Evolutionary conservation across 129 eudicot species (phyloP), one percentile per base, ranked within the genome.

Genomic region (Pittosporum tobira): DNA sequence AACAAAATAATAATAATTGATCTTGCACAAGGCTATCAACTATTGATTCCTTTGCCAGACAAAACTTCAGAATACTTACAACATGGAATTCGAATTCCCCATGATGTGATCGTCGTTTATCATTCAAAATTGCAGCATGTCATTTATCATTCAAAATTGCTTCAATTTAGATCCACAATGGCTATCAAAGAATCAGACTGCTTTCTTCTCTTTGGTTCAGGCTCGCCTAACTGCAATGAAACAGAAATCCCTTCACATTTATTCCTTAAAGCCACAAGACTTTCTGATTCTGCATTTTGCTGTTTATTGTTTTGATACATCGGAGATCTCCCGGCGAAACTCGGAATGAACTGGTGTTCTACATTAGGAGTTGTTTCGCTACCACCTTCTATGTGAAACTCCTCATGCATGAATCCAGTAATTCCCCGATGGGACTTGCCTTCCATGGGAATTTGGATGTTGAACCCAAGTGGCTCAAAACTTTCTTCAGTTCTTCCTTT

Each of bases 281-380:
- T 82, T 59, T 61, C 63, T 49, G 61, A 66, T 62, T 51, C 63
- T 37, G 60, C 6, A 13, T 22, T 59, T 59, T 69, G 40, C 29
- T 53, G 59, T 47, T 67, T 52, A n/a, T 54, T 46, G 34, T 37
- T 62, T 24, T 67, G 57, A n/a, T 60, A 57, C 40, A 72, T 9
- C 1, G 48, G 52, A 34, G 85, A 67, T 63, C 37, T 64, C 66
- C 70, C 63, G 2, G 86, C 44, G 29, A 71, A 68, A 62, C 70
- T 65, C 57, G 94, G 77, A 65, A 81, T 78, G 74, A 88, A 88
- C 30, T 83, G 84, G 59, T 77, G 96, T 46, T 82, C 84, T 2
- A 74, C 70, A 51, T 71, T 49, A 19, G 73, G 63, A 54, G 70
- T 63, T 40, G 58, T 12, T 51, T 68, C 59, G 4, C 23, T 63